phyloP scores from a whole-genome alignment of 225 moss, liverwort and hornwort genomes.

The Physcomitrellopsis africana region DNA sequence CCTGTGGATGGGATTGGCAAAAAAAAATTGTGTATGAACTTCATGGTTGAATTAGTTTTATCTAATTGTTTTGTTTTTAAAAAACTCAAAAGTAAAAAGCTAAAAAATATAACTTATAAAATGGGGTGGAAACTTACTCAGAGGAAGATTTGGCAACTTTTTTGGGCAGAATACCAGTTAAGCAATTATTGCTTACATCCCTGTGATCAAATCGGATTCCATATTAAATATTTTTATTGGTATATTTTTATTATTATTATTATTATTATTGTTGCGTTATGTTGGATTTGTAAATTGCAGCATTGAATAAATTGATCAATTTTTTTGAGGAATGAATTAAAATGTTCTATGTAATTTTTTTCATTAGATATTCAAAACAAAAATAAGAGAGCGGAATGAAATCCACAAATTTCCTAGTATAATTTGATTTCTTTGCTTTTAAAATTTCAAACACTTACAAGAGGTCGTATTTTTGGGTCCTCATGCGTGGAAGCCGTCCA shows the following conservation, averaged over 20 bases:
- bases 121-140: constrained; percentile 20
- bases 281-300: rapidly evolving
- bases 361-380: not conserved
- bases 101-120: not conserved
- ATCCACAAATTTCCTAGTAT: too few relatives aligned
- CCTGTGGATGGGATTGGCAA: not conserved
- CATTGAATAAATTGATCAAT: not conserved
- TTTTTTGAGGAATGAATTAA: not conserved
- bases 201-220: not conserved
- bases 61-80: rapidly evolving
- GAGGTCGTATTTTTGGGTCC: constrained; percentile 38
- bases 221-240: not conserved
- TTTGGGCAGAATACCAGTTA: constrained; percentile 44
- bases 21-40: not conserved
- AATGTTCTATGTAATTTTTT: not conserved
- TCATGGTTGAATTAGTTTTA: not conserved
- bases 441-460: constrained; percentile 31
- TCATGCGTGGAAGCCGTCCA: constrained; percentile 33
- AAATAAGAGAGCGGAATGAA: too few relatives aligned
- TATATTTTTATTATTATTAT: not conserved
- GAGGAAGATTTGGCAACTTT: constrained; percentile 37
- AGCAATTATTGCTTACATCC: constrained; percentile 58
- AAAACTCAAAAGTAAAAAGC: too few relatives aligned
- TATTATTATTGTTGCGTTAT: too few relatives aligned
- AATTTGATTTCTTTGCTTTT: too few relatives aligned